These are phyloP conservation scores for Penicillium taxi DNA, from an alignment of 495 filamentous ascomycete species.

Conservation along the genomic window DNA sequence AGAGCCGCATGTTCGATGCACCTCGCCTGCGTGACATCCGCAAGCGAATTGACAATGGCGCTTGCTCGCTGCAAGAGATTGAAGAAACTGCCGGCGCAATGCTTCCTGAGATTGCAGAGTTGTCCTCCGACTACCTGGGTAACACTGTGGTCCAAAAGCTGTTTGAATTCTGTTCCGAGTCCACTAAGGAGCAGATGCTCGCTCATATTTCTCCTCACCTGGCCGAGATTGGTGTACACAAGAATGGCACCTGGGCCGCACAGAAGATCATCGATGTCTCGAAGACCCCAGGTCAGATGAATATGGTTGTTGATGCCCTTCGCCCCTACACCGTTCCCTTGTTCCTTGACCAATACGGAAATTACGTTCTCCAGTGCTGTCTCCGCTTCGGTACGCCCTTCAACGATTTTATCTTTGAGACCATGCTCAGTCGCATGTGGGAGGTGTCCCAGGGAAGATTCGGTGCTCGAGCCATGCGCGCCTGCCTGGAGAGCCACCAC, in stretches of 20 bases:
- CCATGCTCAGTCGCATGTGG: conserved; percentile 93
- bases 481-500: conserved; percentile 93
- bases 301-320: conserved; percentile 72
- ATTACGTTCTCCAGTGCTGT: conserved; percentile 95
- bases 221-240: conserved; percentile 94
- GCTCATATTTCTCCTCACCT: conserved; percentile 80
- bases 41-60: conserved; percentile 93
- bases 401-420: conserved; percentile 96
- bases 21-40: conserved; percentile 93
- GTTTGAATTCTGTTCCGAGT: conserved; percentile 91
- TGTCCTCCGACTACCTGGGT: conserved; percentile 90
- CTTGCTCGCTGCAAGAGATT: conserved; percentile 75
- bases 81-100: conserved; percentile 86
- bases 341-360: conserved; percentile 96
- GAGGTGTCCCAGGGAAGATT: conserved; percentile 89
- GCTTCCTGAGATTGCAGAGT: conserved; percentile 92
- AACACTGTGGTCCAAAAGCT: conserved; percentile 99
- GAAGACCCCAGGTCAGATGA: conserved; percentile 75
- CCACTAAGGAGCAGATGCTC: conserved; percentile 86
- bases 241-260: conserved; percentile 98
- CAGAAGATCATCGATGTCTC: conserved; percentile 99
- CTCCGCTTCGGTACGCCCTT: conserved; percentile 79
- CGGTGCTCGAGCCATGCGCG: conserved; percentile 91
- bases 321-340: conserved; percentile 78
- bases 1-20: conserved; percentile 87